Percentiles rank a stretch among this genome's conserved stretches.
Conservation (phyloP, 2,329 filamentous ascomycete genomes). For the Hymenoscyphus fructigenus region DNA sequence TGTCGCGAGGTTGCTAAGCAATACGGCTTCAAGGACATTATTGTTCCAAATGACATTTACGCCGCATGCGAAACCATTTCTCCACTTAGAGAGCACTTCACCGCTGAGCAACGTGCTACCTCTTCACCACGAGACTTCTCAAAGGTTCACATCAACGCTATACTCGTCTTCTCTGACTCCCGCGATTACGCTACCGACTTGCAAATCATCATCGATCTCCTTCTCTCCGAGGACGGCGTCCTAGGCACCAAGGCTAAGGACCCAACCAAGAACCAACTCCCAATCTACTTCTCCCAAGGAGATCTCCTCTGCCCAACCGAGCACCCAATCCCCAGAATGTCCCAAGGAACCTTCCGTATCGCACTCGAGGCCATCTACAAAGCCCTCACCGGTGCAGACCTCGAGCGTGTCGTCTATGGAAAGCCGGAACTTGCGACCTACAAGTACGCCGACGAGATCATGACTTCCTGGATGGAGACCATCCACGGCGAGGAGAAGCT, state of each 20-base stretch:
- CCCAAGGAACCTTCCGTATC: constrained; percentile 73
- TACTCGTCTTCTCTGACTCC: constrained; percentile 73
- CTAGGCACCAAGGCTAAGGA: constrained; percentile 65
- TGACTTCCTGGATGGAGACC: constrained; percentile 72
- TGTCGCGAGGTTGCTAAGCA: constrained; percentile 71
- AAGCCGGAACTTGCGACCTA: constrained; percentile 76
- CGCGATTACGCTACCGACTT: constrained; percentile 74
- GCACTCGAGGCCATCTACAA: constrained; percentile 73
- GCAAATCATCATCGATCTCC: constrained; percentile 73
- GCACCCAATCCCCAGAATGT: constrained; percentile 67
- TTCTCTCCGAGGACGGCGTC: constrained; percentile 66
- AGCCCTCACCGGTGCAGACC: constrained; percentile 65
- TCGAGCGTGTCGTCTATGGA: constrained; percentile 74
- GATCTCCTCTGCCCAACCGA: constrained; percentile 64
- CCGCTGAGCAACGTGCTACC: constrained; percentile 63
- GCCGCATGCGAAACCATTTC: constrained; percentile 69
- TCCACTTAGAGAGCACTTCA: constrained; percentile 64
- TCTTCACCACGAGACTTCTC: constrained; percentile 70
- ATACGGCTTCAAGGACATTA: constrained; percentile 72
- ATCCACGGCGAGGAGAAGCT: constrained; percentile 71
- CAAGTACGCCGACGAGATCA: constrained; percentile 74
- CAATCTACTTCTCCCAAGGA: constrained; percentile 71
- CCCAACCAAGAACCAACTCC: constrained; percentile 64
- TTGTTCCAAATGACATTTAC: constrained; percentile 72
- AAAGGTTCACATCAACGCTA: constrained; percentile 70